These are phyloP conservation scores for Conringia planisiliqua DNA, from an alignment of 345 rosid species.

Conservation along the genomic window DNA sequence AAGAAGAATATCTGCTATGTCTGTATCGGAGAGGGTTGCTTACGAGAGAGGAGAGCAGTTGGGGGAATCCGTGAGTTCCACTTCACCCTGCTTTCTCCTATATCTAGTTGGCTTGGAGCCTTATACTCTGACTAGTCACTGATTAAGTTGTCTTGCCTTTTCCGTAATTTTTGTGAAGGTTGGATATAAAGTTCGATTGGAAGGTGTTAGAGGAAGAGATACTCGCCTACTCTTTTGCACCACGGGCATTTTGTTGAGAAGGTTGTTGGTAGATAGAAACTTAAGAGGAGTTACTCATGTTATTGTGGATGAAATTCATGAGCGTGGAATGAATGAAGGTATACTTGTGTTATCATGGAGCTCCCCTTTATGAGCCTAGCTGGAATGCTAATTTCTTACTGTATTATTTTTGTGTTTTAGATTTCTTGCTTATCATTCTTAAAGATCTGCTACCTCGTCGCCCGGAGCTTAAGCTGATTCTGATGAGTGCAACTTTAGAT, in stretches of 20 bases:
- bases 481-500: conserved; percentile 96
- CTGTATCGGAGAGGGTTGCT: conserved; percentile 96
- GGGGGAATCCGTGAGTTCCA: conserved; percentile 84
- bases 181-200: conserved; percentile 92
- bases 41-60: conserved; percentile 88
- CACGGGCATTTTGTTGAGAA: conserved; percentile 90
- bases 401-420: conserved; percentile 40
- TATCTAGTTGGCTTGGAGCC: neutral
- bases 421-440: conserved; percentile 89
- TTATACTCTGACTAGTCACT: neutral
- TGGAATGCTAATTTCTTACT: conserved; percentile 33
- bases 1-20: conserved; percentile 85
- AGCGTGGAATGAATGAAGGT: conserved; percentile 99
- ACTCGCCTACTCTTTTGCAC: conserved; percentile 93
- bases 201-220: conserved; percentile 83
- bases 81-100: conserved; percentile 18
- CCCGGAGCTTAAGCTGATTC: conserved; percentile 73
- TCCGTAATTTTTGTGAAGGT: conserved; percentile 49
- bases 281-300: conserved; percentile 86
- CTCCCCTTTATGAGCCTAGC: conserved; percentile 17
- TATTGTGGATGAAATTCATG: conserved; percentile 94
- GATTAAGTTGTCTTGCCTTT: conserved; percentile 14
- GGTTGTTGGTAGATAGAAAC: conserved; percentile 79
- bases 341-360: conserved; percentile 23
- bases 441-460: conserved; percentile 87